These are phyloP conservation scores for Tylopilus microsporus DNA, from an alignment of 1,284 basidiomycete species.

Conservation along the genomic window DNA sequence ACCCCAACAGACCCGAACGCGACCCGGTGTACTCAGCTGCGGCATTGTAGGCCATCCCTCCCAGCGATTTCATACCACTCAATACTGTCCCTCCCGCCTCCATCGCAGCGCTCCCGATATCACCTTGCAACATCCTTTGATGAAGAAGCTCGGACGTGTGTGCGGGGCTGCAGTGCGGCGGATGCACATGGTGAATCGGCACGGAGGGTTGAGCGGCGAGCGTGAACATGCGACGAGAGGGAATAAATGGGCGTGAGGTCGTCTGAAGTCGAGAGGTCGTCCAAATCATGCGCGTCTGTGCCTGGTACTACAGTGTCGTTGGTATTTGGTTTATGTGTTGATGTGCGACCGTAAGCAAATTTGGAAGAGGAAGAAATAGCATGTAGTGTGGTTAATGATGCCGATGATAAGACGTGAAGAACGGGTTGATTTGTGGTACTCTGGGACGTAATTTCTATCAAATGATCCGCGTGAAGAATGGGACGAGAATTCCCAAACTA, in stretches of 20 bases:
- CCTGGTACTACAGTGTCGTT: too few relatives aligned
- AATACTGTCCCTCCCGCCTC: conserved; percentile 59
- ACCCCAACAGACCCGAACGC: conserved; percentile 12
- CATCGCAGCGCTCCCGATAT: conserved; percentile 51
- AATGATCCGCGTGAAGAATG: not conserved
- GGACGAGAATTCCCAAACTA: too few relatives aligned
- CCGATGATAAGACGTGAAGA: conserved; percentile 1
- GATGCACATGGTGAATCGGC: conserved; percentile 23
- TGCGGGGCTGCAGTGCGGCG: conserved; percentile 21
- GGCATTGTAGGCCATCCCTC: conserved; percentile 59
- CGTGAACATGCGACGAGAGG: conserved; percentile 61
- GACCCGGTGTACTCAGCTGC: conserved; percentile 35
- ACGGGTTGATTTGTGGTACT: conserved; percentile 53
- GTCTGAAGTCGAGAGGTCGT: conserved; percentile 13
- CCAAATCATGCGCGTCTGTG: conserved; percentile 10
- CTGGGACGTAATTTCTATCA: conserved; percentile 34
- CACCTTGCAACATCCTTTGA: conserved; percentile 37
- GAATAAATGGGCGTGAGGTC: conserved; percentile 50
- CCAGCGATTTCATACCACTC: conserved; percentile 59
- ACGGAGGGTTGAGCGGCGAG: conserved; percentile 47
- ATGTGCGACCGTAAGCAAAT: too few relatives aligned
- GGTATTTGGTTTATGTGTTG: too few relatives aligned
- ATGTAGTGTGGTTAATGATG: too few relatives aligned
- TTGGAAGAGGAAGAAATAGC: too few relatives aligned
- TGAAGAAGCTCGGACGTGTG: conserved; percentile 21